Conservation (phyloP, 768 basidiomycete species). For the Lactarius deliciosus region DNA sequence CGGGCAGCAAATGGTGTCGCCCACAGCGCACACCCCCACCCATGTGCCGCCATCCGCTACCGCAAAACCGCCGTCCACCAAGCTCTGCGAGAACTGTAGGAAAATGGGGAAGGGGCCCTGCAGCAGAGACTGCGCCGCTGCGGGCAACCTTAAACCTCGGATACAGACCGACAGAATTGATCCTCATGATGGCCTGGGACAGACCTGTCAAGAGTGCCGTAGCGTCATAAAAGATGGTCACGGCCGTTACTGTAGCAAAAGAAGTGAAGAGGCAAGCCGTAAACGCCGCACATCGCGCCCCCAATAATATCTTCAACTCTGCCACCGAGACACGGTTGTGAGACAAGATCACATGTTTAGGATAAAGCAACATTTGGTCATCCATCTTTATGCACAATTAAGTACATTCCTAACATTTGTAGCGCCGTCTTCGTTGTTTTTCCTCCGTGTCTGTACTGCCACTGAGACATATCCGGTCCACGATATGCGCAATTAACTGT, state of each 20-base stretch:
- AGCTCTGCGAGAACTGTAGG: no score
- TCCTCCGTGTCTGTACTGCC: no score
- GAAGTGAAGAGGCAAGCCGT: not conserved
- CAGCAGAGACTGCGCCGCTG: not conserved
- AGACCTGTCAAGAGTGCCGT: constrained; percentile 18
- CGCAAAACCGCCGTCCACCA: no score
- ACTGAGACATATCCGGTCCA: no score
- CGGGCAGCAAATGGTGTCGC: no score
- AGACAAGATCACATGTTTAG: not conserved
- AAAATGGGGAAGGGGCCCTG: no score
- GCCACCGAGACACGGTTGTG: not conserved
- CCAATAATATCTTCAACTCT: not conserved
- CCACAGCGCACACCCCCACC: no score
- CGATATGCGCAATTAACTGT: no score
- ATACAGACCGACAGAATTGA: not conserved
- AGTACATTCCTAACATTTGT: not conserved
- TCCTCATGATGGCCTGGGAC: not conserved
- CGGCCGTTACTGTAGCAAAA: constrained; percentile 7
- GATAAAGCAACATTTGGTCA: not conserved
- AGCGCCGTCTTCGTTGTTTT: not conserved
- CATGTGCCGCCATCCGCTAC: no score
- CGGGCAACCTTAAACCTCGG: not conserved
- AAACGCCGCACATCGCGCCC: not conserved
- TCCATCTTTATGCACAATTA: not conserved
- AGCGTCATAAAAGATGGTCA: not conserved